Percentiles rank a stretch among this genome's conserved stretches.
These are phyloP conservation scores for Tetrapisispora taiwanensis DNA, from an alignment of 805 yeast species.

Conservation along the genomic window DNA sequence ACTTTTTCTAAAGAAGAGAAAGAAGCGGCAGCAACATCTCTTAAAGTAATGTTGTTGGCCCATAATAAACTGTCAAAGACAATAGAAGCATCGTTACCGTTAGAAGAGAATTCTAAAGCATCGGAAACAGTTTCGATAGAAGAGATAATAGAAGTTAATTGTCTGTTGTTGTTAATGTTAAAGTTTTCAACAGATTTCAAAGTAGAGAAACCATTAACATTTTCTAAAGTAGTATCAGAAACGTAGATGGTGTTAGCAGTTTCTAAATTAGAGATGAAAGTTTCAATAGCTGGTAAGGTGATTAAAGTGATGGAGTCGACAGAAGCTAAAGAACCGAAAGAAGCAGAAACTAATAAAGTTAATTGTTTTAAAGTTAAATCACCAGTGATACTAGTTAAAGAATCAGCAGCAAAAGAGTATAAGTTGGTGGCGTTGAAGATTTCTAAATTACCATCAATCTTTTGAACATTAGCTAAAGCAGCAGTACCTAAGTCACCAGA, in stretches of 20 bases:
- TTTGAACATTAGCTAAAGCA: constrained; percentile 64
- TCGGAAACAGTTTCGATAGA: constrained; percentile 65
- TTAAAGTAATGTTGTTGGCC: constrained; percentile 85
- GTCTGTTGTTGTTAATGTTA: constrained; percentile 85
- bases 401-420: constrained; percentile 63
- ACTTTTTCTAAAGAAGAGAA: constrained; percentile 58
- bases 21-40: constrained; percentile 65
- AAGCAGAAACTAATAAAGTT: constrained; percentile 55
- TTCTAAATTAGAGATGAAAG: constrained; percentile 62
- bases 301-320: constrained; percentile 74
- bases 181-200: constrained; percentile 41
- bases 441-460: constrained; percentile 65
- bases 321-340: constrained; percentile 68
- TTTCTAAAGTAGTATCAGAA: constrained; percentile 62
- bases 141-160: constrained; percentile 62
- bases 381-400: constrained; percentile 65
- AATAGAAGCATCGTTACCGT: constrained; percentile 68
- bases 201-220: constrained; percentile 53
- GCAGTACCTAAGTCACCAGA: constrained; percentile 54
- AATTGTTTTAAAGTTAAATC: constrained; percentile 50
- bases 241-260: constrained; percentile 60
- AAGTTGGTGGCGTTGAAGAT: constrained; percentile 58
- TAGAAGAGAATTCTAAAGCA: constrained; percentile 70
- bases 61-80: constrained; percentile 58
- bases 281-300: constrained; percentile 76